These are phyloP conservation scores for Blastobotrys arbuscula DNA, from an alignment of 1,139 yeast species.

Conservation along the genomic window DNA sequence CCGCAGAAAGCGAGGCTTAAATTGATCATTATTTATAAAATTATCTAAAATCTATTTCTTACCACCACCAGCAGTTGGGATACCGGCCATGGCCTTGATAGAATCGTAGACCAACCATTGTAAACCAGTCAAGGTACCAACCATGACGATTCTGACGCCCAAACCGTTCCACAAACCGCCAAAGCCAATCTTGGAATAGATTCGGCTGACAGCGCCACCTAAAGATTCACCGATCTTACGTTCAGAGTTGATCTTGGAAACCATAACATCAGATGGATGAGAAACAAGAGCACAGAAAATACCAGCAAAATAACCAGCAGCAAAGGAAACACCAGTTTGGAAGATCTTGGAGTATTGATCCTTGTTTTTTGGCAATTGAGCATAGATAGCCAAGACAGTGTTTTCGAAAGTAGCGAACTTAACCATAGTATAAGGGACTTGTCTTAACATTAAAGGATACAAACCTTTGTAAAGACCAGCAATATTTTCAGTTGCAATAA, in stretches of 20 bases:
- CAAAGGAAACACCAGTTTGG: constrained; percentile 90
- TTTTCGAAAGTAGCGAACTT: constrained; percentile 91
- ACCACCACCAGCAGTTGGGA: constrained; percentile 67
- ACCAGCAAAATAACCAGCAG: constrained; percentile 96
- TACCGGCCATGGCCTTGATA: constrained; percentile 82
- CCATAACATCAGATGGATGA: constrained; percentile 98
- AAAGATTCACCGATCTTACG: constrained; percentile 60
- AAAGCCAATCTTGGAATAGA: constrained; percentile 79
- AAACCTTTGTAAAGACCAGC: constrained; percentile 76
- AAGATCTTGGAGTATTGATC: constrained; percentile 51
- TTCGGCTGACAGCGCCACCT: constrained; percentile 62
- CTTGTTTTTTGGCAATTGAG: constrained; percentile 31
- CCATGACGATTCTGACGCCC: constrained; percentile 89
- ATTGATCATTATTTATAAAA: not conserved
- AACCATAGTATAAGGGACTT: constrained; percentile 94
- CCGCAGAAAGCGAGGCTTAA: no score
- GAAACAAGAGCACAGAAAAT: constrained; percentile 89
- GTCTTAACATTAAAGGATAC: constrained; percentile 89
- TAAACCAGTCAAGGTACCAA: constrained; percentile 93
- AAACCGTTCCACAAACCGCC: constrained; percentile 91
- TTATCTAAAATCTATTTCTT: no score
- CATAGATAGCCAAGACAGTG: constrained; percentile 49
- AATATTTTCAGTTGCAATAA: constrained; percentile 60
- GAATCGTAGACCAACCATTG: constrained; percentile 96
- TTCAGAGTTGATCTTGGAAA: constrained; percentile 80